Conservation (phyloP, 225 moss, liverwort and hornwort species). For the Marchantia polymorpha region DNA sequence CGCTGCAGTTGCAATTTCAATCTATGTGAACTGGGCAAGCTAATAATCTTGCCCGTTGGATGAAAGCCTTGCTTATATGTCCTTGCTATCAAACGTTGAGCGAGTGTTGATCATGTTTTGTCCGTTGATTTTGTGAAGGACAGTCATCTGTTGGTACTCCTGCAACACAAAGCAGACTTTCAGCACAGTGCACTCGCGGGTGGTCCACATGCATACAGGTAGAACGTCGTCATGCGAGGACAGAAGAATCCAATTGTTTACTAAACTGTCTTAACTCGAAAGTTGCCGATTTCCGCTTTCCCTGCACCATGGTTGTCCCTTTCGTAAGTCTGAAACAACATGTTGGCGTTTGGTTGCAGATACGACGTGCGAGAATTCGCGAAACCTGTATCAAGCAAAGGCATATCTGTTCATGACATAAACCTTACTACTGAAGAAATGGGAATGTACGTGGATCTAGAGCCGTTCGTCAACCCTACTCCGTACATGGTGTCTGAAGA, state of each 20-base stretch:
- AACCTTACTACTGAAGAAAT: conserved; percentile 77
- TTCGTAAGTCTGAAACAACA: background rate
- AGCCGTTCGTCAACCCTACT: conserved; percentile 93
- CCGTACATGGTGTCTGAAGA: conserved; percentile 96
- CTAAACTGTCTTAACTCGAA: no score
- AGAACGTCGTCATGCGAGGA: background rate
- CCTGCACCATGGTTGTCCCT: no score
- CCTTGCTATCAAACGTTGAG: background rate
- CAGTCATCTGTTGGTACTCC: conserved; percentile 92
- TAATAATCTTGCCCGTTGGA: background rate
- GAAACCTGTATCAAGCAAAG: conserved; percentile 98
- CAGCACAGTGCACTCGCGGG: conserved; percentile 61
- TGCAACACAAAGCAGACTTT: conserved; percentile 91
- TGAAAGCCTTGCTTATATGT: conserved; percentile 10
- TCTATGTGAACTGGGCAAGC: background rate
- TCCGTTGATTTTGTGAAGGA: conserved; percentile 6
- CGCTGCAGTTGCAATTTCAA: background rate
- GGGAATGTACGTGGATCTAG: conserved; percentile 93
- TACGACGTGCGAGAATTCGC: conserved; percentile 90
- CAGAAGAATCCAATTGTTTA: no score
- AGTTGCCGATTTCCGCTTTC: no score
- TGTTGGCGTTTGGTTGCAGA: conserved; percentile 38
- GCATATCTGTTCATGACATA: conserved; percentile 74
- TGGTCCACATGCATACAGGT: conserved; percentile 66
- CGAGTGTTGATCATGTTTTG: background rate